Evolutionary conservation across 108 stramenopile species (phyloP).

Genomic region (Conticribra weissflogii): DNA sequence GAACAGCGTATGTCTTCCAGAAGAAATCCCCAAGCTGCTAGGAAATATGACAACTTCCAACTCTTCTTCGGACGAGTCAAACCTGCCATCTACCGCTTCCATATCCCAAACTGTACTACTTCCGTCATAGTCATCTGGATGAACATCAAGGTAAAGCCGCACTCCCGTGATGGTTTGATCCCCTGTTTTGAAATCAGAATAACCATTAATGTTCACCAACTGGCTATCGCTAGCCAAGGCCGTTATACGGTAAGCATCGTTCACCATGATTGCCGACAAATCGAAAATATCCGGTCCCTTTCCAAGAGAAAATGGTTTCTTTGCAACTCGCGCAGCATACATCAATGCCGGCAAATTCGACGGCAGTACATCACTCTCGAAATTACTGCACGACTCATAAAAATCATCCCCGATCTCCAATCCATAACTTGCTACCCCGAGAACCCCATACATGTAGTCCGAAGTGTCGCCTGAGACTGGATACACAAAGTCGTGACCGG

Average conservation of each 20-base stretch:
- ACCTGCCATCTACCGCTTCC: slow-evolving; percentile 9
- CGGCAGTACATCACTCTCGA: slow-evolving; percentile 38
- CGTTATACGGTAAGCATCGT: slow-evolving; percentile 17
- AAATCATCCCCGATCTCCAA: slow-evolving; percentile 58
- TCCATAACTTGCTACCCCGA: slow-evolving; percentile 53
- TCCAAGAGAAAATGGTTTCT: slow-evolving; percentile 39
- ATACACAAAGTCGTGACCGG: slow-evolving; percentile 36
- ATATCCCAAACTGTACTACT: slow-evolving; percentile 25
- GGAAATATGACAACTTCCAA: slow-evolving; percentile 11
- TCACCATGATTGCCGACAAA: background rate
- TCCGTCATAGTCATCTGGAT: slow-evolving; percentile 28
- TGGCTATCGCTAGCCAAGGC: slow-evolving; percentile 35
- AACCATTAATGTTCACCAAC: slow-evolving; percentile 29
- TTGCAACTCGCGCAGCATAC: slow-evolving; percentile 45
- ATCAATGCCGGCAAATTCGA: slow-evolving; percentile 38
- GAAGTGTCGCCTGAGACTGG: slow-evolving; percentile 34
- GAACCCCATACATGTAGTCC: slow-evolving; percentile 54
- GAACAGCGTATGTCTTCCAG: slow-evolving; percentile 37
- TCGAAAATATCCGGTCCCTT: slow-evolving; percentile 49
- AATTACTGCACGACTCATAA: slow-evolving; percentile 54
- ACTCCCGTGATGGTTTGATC: slow-evolving; percentile 30
- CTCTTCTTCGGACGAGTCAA: slow-evolving; percentile 2
- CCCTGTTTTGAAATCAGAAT: slow-evolving; percentile 23
- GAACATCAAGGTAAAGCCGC: slow-evolving; percentile 30
- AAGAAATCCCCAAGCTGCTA: slow-evolving; percentile 8